Conservation (phyloP, 2,329 filamentous ascomycete genomes). For the Clonostachys rosea region DNA sequence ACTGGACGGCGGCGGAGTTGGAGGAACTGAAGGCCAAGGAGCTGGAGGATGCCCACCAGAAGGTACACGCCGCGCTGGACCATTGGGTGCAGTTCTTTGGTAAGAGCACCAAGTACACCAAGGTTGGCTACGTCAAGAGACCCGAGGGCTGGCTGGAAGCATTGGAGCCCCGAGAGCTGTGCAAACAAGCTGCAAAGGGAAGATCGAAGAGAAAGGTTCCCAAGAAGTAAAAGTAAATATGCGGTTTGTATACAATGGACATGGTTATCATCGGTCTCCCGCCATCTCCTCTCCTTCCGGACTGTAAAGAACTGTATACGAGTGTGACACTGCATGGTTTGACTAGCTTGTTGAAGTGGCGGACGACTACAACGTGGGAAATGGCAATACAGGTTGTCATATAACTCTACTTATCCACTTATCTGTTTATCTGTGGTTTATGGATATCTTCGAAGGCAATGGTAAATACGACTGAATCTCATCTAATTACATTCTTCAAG, state of each 20-base stretch:
- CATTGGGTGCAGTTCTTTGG: slow-evolving; percentile 85
- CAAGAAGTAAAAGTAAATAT: background rate
- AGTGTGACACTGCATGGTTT: too few species aligned
- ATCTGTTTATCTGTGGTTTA: too few species aligned
- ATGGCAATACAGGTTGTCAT: too few species aligned
- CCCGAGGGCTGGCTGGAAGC: slow-evolving; percentile 58
- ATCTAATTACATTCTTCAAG: too few species aligned
- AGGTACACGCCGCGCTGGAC: slow-evolving; percentile 62
- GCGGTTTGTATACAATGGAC: background rate
- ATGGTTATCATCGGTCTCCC: background rate
- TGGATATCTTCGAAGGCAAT: too few species aligned
- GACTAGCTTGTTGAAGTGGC: too few species aligned
- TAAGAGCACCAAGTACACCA: slow-evolving; percentile 74
- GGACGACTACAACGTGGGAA: too few species aligned
- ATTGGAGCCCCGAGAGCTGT: slow-evolving; percentile 59
- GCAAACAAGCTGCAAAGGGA: slow-evolving; percentile 61
- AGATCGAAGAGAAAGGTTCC: slow-evolving; percentile 42
- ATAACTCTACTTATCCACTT: too few species aligned
- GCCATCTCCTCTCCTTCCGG: too few species aligned
- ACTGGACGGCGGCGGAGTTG: slow-evolving; percentile 51
- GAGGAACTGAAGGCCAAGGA: slow-evolving; percentile 56
- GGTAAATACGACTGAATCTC: too few species aligned
- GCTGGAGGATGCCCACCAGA: slow-evolving; percentile 54
- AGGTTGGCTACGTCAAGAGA: slow-evolving; percentile 70
- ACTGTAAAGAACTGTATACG: too few species aligned